These are phyloP conservation scores for Alternaria panax DNA, from an alignment of 2,329 filamentous ascomycete genomes.

Conservation along the genomic window DNA sequence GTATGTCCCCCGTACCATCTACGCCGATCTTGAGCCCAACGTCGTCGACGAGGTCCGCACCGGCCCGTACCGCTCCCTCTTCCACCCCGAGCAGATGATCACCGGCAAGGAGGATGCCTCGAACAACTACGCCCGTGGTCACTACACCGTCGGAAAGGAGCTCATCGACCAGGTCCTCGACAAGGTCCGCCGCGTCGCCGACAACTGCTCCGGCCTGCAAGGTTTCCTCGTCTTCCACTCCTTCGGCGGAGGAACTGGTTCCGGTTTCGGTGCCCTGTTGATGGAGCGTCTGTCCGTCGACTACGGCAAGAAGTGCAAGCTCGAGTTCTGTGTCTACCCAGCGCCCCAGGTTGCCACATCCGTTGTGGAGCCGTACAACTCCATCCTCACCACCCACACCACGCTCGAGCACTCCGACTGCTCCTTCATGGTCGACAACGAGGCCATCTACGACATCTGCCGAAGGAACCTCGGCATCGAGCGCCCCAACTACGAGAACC, in stretches of 20 bases:
- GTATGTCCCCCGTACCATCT: constrained; percentile 98
- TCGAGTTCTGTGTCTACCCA: constrained; percentile 99
- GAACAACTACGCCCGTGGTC: constrained; percentile 99
- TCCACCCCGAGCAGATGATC: constrained; percentile 99
- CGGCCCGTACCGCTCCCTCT: constrained; percentile 92
- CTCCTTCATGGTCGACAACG: constrained; percentile 99
- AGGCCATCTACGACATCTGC: constrained; percentile 99
- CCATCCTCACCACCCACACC: constrained; percentile 97
- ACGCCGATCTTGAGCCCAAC: constrained; percentile 99
- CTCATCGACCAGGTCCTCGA: constrained; percentile 97
- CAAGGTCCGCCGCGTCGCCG: constrained; percentile 93
- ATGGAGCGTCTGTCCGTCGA: constrained; percentile 99
- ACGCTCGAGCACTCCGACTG: constrained; percentile 99
- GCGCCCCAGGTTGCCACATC: constrained; percentile 96
- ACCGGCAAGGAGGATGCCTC: constrained; percentile 99
- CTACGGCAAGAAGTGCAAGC: constrained; percentile 99
- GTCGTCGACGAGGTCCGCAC: constrained; percentile 99
- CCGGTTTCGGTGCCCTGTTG: constrained; percentile 95
- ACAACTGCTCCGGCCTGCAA: constrained; percentile 97
- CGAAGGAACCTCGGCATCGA: constrained; percentile 95
- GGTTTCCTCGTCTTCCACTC: constrained; percentile 99
- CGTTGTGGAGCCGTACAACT: constrained; percentile 99
- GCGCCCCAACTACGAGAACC: constrained; percentile 97
- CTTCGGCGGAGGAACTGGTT: constrained; percentile 98
- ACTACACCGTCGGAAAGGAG: constrained; percentile 99